Evolutionary conservation across 495 filamentous ascomycete species (phyloP), one percentile per base, ranked within the genome.

Genomic region (Penicillium canariense): DNA sequence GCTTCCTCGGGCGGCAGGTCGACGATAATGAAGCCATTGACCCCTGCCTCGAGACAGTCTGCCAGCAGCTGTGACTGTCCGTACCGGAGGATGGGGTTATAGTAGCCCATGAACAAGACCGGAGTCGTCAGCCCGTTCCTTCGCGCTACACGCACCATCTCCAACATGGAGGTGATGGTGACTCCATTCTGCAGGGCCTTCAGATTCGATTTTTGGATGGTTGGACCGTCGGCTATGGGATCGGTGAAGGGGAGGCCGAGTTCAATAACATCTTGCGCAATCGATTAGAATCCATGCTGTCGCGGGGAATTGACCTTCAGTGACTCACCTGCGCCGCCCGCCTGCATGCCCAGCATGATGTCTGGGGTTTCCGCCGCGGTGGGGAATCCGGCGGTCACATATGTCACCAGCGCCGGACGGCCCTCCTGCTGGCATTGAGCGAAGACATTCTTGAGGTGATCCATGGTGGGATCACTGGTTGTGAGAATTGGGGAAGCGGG

Each of bases 1-100:
- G 94, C 94, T 78, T 98, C 94, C 78, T 98, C 94, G 0, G 95
- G 95, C 5, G 94, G 94, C 54, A 98, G 71, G 70, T 98, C 94
- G 47, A 96, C 95, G 65, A 97, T 84, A 60, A 98, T 97, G 71
- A 97, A 98, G 43, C 94, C 94, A 75, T 96, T 97, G 66, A 93
- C 87, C 40, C 91, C 90, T 18, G 89, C 89, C 35, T 85, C 83
- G 64, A 87, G 84, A 63, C 91, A 91, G 69, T 98, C 93, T 50
- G 80, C 77, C 31, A 98, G 76, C 68, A 97, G 84, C 45, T 78
- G 78, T 73, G 94, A 89, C 73, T 97, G 95, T 54, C 95, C 95
- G 66, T 97, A 97, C 61, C 83, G 87, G 43, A 96, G 77, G 48
- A 97, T 73, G 0, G 94, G 94, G 73, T 98, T 98, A 72, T 96